A percentile compares a stretch with the other conserved stretches of the same genome.
Conservation (phyloP, 768 basidiomycete genomes). For the Paxillus involutus region DNA sequence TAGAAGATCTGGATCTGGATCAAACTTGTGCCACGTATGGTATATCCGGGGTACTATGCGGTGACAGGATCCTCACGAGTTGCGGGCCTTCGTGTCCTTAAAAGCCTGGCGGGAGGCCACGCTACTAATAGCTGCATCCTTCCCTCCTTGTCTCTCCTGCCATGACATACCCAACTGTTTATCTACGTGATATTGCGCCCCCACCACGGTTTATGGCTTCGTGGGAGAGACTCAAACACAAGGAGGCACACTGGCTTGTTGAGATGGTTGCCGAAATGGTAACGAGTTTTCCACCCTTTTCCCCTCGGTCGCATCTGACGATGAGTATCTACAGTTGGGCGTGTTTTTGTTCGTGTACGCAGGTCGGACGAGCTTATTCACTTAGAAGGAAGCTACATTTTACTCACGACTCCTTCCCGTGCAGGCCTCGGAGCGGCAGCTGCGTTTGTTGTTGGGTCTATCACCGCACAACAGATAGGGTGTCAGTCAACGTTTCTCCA, state of each 20-base stretch:
- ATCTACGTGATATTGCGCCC: conserved; percentile 42
- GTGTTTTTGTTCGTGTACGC: conserved; percentile 61
- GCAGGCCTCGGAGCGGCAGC: conserved; percentile 57
- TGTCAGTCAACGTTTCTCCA: conserved; percentile 39
- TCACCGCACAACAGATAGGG: conserved; percentile 43
- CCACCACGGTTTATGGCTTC: conserved; percentile 39
- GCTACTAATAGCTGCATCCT: neutral
- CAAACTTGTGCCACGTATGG: neutral
- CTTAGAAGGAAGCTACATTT: neutral
- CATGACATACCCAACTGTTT: conserved; percentile 31
- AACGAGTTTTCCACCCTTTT: conserved; percentile 7
- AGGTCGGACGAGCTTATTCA: conserved; percentile 31
- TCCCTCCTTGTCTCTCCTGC: neutral
- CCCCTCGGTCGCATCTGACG: neutral
- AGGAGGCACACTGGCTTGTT: conserved; percentile 48
- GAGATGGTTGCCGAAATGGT: conserved; percentile 67
- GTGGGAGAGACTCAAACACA: conserved; percentile 54
- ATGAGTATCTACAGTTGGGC: conserved; percentile 41
- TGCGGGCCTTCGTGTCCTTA: neutral
- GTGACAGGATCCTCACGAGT: neutral
- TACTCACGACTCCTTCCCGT: neutral
- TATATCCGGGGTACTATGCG: neutral
- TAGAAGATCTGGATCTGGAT: neutral
- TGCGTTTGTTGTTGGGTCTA: conserved; percentile 47
- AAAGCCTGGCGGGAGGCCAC: neutral